Conservation (phyloP, 139 green algal species). For the Chlorella sp. region DNA sequence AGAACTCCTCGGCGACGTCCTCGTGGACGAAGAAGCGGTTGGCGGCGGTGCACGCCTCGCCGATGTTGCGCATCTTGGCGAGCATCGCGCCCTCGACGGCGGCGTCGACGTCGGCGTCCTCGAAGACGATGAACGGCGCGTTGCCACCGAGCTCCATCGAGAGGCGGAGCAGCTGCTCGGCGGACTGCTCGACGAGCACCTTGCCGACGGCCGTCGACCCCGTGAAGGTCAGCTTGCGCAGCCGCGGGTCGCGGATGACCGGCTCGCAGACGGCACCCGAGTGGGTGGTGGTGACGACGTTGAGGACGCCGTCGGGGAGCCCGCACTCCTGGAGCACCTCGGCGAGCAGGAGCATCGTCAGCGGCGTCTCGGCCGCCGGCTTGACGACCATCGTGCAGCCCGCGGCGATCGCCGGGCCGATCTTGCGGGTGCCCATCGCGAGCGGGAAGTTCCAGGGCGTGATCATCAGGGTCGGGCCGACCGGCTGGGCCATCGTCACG, state of each 20-base stretch:
- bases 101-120: slow-evolving; percentile 81
- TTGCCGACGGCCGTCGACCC: slow-evolving; percentile 88
- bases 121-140: slow-evolving; percentile 93
- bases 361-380: slow-evolving; percentile 83
- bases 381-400: slow-evolving; percentile 96
- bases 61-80: slow-evolving; percentile 85
- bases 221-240: slow-evolving; percentile 92
- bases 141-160: slow-evolving; percentile 94
- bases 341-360: slow-evolving; percentile 81
- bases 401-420: slow-evolving; percentile 85
- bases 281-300: slow-evolving; percentile 65
- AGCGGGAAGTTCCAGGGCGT: too few relatives aligned
- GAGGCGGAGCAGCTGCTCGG: slow-evolving; percentile 51
- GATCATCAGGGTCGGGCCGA: too few relatives aligned
- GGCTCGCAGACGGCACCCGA: slow-evolving; percentile 32
- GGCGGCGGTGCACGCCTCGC: slow-evolving; percentile 94
- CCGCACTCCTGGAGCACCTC: slow-evolving; percentile 83
- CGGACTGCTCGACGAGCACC: slow-evolving; percentile 59
- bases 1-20: slow-evolving; percentile 46
- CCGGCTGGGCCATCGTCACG: too few relatives aligned
- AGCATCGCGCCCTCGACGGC: slow-evolving; percentile 50
- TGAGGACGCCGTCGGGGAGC: slow-evolving; percentile 72
- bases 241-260: slow-evolving; percentile 47
- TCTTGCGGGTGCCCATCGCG: slow-evolving; percentile 97
- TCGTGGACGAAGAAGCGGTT: slow-evolving; percentile 83